Evolutionary conservation across 2,329 filamentous ascomycete species (phyloP).

Genomic region (Venturia asperata): DNA sequence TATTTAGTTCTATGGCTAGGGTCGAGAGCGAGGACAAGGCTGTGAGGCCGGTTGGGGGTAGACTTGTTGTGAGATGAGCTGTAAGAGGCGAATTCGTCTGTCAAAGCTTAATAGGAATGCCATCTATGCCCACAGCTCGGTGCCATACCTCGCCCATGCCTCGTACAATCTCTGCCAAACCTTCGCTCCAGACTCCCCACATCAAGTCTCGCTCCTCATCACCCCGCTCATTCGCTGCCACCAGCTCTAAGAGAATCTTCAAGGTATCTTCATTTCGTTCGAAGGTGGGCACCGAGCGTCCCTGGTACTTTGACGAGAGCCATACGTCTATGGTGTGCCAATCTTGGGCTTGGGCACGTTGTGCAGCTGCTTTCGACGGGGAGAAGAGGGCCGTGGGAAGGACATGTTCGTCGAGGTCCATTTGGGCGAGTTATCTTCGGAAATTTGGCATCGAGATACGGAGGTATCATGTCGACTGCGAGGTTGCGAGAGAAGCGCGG

Average conservation of each 20-base stretch:
- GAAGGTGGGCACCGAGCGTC: slow-evolving; percentile 61
- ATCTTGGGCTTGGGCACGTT: slow-evolving; percentile 77
- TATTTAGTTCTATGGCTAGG: slow-evolving; percentile 11
- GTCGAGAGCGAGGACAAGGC: slow-evolving; percentile 8
- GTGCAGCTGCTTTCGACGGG: slow-evolving; percentile 60
- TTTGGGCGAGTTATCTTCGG: not conserved
- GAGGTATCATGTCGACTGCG: no score
- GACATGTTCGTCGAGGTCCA: slow-evolving; percentile 17
- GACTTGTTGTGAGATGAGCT: not conserved
- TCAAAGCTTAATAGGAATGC: not conserved
- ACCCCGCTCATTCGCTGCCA: slow-evolving; percentile 67
- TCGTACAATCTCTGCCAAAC: slow-evolving; percentile 48
- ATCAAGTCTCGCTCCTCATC: slow-evolving; percentile 61
- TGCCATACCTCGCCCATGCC: slow-evolving; percentile 21
- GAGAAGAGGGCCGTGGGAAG: slow-evolving; percentile 46
- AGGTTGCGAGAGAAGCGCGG: no score
- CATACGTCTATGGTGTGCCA: slow-evolving; percentile 85
- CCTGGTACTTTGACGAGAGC: slow-evolving; percentile 62
- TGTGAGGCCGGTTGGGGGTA: slow-evolving; percentile 1
- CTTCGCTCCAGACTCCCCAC: slow-evolving; percentile 51
- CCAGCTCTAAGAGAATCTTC: slow-evolving; percentile 64
- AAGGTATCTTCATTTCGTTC: slow-evolving; percentile 84
- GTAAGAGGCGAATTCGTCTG: not conserved
- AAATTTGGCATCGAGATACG: not conserved
- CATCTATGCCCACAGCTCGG: not conserved